Evolutionary conservation across 2,329 filamentous ascomycete species (phyloP).

Genomic region (Emergomyces orientalis): DNA sequence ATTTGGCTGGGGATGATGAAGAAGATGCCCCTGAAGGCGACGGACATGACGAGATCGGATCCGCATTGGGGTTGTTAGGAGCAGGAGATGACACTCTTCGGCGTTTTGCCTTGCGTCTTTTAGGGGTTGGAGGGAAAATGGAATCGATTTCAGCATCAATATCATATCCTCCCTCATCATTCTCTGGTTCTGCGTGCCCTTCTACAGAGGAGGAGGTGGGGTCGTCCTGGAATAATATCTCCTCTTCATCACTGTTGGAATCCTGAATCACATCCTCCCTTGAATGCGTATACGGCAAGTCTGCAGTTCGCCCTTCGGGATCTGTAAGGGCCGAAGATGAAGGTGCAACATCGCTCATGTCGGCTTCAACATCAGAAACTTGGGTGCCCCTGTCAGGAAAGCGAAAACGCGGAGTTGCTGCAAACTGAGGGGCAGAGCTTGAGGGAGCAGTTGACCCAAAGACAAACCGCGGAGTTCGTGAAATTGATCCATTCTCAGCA

Average conservation of each 20-base stretch:
- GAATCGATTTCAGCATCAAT: slow-evolving; percentile 24
- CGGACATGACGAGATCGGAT: slow-evolving; percentile 18
- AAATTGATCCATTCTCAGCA: neutral
- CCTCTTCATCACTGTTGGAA: slow-evolving; percentile 4
- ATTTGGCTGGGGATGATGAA: neutral
- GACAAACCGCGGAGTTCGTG: slow-evolving; percentile 13
- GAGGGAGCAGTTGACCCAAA: slow-evolving; percentile 13
- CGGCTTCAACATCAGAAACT: slow-evolving; percentile 6
- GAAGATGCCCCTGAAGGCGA: slow-evolving; percentile 2
- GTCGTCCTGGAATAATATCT: slow-evolving; percentile 3
- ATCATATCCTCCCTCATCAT: neutral
- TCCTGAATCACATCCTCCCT: neutral
- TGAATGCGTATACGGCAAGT: neutral
- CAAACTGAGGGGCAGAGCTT: slow-evolving; percentile 13
- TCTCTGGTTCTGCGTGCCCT: neutral
- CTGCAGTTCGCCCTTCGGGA: too few species aligned
- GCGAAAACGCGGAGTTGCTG: slow-evolving; percentile 16
- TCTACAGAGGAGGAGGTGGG: neutral
- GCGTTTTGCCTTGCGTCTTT: slow-evolving; percentile 23
- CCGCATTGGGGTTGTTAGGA: slow-evolving; percentile 8
- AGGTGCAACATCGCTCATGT: neutral
- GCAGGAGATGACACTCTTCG: slow-evolving; percentile 22
- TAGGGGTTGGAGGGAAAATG: slow-evolving; percentile 22
- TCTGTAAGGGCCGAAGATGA: neutral
- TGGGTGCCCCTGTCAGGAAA: slow-evolving; percentile 7